These are phyloP conservation scores for Lachnellula suecica DNA, from an alignment of 2,329 filamentous ascomycete genomes.

Conservation along the genomic window DNA sequence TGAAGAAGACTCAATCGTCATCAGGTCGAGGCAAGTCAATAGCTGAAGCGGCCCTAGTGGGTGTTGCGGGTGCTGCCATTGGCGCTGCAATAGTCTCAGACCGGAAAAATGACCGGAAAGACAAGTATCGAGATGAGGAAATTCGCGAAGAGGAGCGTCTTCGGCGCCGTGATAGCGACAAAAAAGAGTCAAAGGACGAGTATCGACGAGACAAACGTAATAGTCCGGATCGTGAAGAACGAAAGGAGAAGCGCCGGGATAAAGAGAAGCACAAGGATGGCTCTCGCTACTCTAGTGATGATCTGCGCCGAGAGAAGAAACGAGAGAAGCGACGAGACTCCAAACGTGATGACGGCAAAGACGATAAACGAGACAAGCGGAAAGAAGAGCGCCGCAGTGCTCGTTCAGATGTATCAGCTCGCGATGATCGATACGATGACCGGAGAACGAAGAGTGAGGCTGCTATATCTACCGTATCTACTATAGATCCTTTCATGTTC, in stretches of 20 bases:
- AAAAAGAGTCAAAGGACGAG: slow-evolving; percentile 21
- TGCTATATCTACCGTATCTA: slow-evolving; percentile 23
- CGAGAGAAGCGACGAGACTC: slow-evolving; percentile 30
- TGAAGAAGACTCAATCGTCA: slow-evolving; percentile 24
- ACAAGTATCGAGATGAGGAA: slow-evolving; percentile 21
- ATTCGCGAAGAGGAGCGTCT: slow-evolving; percentile 17
- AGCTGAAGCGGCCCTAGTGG: slow-evolving; percentile 46
- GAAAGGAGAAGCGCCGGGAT: slow-evolving; percentile 25
- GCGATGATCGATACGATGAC: slow-evolving; percentile 18
- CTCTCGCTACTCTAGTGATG: slow-evolving; percentile 17
- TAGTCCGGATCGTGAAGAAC: slow-evolving; percentile 24
- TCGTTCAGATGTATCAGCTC: slow-evolving; percentile 12
- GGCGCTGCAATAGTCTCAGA: slow-evolving; percentile 46
- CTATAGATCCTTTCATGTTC: slow-evolving; percentile 58
- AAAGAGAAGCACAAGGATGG: slow-evolving; percentile 22
- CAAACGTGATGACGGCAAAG: slow-evolving; percentile 28
- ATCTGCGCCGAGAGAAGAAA: slow-evolving; percentile 23
- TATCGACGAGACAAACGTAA: slow-evolving; percentile 20
- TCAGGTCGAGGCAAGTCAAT: slow-evolving; percentile 40
- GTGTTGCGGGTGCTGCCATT: slow-evolving; percentile 48
- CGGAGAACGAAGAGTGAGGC: slow-evolving; percentile 30
- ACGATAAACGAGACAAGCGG: slow-evolving; percentile 36
- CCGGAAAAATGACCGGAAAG: slow-evolving; percentile 28
- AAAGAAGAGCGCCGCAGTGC: slow-evolving; percentile 30
- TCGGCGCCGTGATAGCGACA: slow-evolving; percentile 21